A percentile compares a stretch with the other conserved stretches of the same genome.
Conservation (phyloP, 768 basidiomycete species). For the Calocera viscosa region DNA sequence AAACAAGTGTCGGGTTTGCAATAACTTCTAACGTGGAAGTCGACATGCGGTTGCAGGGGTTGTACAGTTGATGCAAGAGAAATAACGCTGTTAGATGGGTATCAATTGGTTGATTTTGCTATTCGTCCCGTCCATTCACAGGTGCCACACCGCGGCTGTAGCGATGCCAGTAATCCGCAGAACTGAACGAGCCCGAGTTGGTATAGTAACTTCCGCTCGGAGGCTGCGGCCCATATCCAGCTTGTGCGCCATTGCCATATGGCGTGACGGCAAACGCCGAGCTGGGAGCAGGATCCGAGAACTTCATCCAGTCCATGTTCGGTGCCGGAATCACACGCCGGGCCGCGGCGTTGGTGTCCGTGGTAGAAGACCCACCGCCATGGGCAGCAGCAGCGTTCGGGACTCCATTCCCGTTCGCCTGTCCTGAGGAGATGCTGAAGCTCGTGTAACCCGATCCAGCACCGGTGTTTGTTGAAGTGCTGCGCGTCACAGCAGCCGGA, state of each 20-base stretch:
- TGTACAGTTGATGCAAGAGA: neutral
- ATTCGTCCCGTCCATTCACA: neutral
- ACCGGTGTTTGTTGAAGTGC: neutral
- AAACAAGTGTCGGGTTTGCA: too few relatives aligned
- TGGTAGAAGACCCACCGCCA: neutral
- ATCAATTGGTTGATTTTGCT: neutral
- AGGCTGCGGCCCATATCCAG: neutral
- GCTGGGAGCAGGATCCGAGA: conserved; percentile 1
- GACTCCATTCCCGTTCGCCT: neutral
- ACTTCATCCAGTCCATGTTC: conserved; percentile 8
- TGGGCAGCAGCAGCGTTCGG: neutral
- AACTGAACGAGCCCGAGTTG: neutral
- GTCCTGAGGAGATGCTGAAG: neutral
- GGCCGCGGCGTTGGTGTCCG: neutral
- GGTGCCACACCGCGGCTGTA: neutral
- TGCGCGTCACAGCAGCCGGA: neutral
- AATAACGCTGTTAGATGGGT: neutral
- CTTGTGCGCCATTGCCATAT: neutral
- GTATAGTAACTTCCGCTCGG: neutral
- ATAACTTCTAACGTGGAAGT: neutral
- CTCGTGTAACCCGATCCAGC: conserved; percentile 2
- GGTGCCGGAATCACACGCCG: neutral
- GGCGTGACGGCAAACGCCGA: neutral
- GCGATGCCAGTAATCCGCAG: neutral
- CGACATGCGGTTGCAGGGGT: neutral